Base-by-base conservation (phyloP, 2,329 filamentous ascomycete genomes). In the Trichoderma koningiopsis region DNA sequence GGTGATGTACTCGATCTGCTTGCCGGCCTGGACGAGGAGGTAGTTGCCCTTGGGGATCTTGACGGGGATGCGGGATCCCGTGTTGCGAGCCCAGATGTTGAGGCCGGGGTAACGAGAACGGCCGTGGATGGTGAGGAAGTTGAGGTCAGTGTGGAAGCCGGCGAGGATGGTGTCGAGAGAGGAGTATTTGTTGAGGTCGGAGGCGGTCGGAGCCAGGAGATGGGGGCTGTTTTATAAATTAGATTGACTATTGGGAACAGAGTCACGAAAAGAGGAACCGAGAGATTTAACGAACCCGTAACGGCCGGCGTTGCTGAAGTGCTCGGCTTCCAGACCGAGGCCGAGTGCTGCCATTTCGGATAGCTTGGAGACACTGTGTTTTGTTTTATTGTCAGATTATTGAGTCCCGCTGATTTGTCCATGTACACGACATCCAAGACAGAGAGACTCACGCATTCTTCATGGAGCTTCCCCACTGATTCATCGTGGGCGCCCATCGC, bases 51-150 rank as follows among this genome's bases (percentile, higher is more conserved):
- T 79, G 0, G 87, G 87, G 72, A 89, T 89, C 78, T 83, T 83
- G 71, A 89, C 87, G 56, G 87, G 77, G 72, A 89, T 88, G 72
- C 84, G 83, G 71, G 81, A 82, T 56, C 87, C 87, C 1, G 87
- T 89, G 82, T 89, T 89, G 73, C 87, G 86, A 27, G 86, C 87
- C 87, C 87, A 89, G 74, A 89, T 85, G 79, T 89, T 84, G 72
- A 89, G 82, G 2, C 87, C 87, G 0, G 87, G 87, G 73, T 88
- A 89, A 70, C 87, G 85, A 35, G 85, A 88, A 72, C 87, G 87
- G 68, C 87, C 87, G 79, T 89, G 87, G 78, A 89, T 89, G 72
- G 87, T 89, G 64, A 89, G 82, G 76, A 89, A 89, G 82, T 89
- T 89, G 69, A 89, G 85, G 74, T 89, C 87, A 0, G 87, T 89